A percentile compares a stretch with the other conserved stretches of the same genome.
Evolutionary conservation across 2,329 filamentous ascomycete genomes (phyloP).

Genomic region (Aspergillus japonicus): DNA sequence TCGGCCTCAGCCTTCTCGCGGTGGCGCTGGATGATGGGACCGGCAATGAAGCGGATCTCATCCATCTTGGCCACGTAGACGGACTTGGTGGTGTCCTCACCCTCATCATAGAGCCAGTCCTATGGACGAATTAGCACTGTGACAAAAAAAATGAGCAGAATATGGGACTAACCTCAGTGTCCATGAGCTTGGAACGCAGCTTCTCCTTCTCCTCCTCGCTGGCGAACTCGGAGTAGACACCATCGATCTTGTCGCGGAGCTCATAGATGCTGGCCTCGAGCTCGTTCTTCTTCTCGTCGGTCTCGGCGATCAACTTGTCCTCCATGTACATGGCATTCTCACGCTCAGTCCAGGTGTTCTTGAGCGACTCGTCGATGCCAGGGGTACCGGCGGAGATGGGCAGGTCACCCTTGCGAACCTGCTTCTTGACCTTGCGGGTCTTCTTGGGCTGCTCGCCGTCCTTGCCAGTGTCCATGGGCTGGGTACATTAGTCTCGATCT

Average conservation of each 20-base stretch:
- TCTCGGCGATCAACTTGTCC: slow-evolving; percentile 97
- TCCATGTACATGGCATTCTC: slow-evolving; percentile 93
- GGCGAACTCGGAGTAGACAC: slow-evolving; percentile 83
- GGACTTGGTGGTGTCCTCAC: slow-evolving; percentile 90
- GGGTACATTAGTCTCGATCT: slow-evolving; percentile 12
- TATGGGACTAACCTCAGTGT: slow-evolving; percentile 70
- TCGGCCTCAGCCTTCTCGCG: slow-evolving; percentile 92
- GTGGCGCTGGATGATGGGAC: slow-evolving; percentile 89
- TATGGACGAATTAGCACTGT: slow-evolving; percentile 42
- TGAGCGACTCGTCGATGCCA: slow-evolving; percentile 68
- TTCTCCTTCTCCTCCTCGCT: slow-evolving; percentile 90
- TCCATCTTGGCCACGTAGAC: slow-evolving; percentile 94
- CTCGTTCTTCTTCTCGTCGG: slow-evolving; percentile 99
- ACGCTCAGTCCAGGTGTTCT: slow-evolving; percentile 70
- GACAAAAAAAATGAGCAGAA: not conserved
- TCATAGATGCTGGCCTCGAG: slow-evolving; percentile 98
- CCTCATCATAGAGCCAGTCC: slow-evolving; percentile 99
- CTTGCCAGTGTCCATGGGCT: slow-evolving; percentile 85
- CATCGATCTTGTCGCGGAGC: slow-evolving; percentile 90
- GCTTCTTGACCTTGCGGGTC: slow-evolving; percentile 98
- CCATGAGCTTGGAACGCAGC: slow-evolving; percentile 77
- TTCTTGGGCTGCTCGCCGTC: slow-evolving; percentile 69
- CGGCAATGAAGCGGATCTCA: slow-evolving; percentile 86
- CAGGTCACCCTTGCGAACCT: slow-evolving; percentile 94
- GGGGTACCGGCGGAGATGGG: slow-evolving; percentile 81